A percentile compares a stretch with the other conserved stretches of the same genome.
Conservation (phyloP, 352 stramenopile genomes). For the Thalassiosira exigua region DNA sequence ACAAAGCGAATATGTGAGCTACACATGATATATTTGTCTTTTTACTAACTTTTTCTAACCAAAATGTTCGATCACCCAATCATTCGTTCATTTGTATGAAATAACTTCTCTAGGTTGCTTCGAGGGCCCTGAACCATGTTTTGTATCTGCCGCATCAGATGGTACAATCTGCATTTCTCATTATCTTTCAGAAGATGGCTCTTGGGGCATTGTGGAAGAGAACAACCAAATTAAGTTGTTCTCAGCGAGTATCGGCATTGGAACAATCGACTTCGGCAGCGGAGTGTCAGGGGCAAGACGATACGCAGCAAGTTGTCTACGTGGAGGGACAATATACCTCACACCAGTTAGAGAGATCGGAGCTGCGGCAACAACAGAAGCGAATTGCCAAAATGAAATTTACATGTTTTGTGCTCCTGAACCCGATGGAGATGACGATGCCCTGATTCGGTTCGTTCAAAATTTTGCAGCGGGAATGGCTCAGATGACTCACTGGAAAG, state of each 20-base stretch:
- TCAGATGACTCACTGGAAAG: slow-evolving; percentile 20
- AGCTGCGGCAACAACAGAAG: neutral
- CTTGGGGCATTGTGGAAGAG: slow-evolving; percentile 39
- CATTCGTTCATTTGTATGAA: too few species aligned
- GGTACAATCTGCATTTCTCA: slow-evolving; percentile 47
- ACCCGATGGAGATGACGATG: slow-evolving; percentile 40
- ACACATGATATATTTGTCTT: slow-evolving; percentile 20
- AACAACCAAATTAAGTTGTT: slow-evolving; percentile 44
- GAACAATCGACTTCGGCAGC: slow-evolving; percentile 8
- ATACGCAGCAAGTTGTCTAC: slow-evolving; percentile 47
- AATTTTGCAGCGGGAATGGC: slow-evolving; percentile 43
- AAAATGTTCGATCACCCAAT: too few species aligned
- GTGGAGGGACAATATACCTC: slow-evolving; percentile 52
- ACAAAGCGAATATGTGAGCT: slow-evolving; percentile 48
- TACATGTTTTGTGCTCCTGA: slow-evolving; percentile 38
- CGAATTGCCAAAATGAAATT: slow-evolving; percentile 12
- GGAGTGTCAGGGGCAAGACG: neutral
- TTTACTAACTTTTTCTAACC: neutral
- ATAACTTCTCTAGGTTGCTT: slow-evolving; percentile 49
- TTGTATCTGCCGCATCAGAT: slow-evolving; percentile 48
- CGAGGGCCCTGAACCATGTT: slow-evolving; percentile 27
- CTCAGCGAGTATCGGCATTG: slow-evolving; percentile 39
- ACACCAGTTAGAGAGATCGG: slow-evolving; percentile 29
- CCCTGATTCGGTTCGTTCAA: slow-evolving; percentile 51
- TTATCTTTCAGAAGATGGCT: slow-evolving; percentile 23